These are phyloP conservation scores for Polygonum aviculare DNA, from an alignment of 148 eudicot species.

Conservation along the genomic window DNA sequence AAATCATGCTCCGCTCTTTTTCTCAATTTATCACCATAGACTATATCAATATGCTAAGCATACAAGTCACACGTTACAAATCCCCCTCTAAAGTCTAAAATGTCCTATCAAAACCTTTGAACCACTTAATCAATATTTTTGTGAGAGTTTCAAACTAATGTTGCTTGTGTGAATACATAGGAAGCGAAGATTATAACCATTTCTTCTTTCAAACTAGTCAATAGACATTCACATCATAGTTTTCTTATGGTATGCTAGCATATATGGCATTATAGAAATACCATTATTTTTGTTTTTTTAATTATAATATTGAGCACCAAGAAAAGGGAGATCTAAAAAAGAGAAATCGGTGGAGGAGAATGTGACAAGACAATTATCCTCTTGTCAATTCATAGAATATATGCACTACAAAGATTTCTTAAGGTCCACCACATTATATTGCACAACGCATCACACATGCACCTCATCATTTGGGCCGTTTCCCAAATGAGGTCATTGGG, in stretches of 20 bases:
- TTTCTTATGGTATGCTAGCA: too few relatives aligned
- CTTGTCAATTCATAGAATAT: neutral
- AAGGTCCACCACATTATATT: neutral
- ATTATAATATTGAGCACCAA: neutral
- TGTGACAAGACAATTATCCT: slow-evolving; percentile 4
- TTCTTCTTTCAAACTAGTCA: too few relatives aligned
- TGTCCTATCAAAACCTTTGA: too few relatives aligned
- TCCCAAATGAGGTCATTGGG: neutral
- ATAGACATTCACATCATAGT: too few relatives aligned
- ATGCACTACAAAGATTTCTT: neutral
- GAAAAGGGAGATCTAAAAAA: neutral
- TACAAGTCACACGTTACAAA: too few relatives aligned
- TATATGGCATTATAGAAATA: too few relatives aligned
- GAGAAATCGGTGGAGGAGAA: neutral
- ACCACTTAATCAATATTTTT: too few relatives aligned
- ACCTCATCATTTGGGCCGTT: neutral
- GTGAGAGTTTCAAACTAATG: too few relatives aligned
- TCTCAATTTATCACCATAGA: neutral
- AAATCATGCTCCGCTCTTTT: neutral
- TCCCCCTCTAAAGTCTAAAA: too few relatives aligned
- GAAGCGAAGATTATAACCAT: too few relatives aligned
- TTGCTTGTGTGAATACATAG: too few relatives aligned
- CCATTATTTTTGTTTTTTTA: too few relatives aligned
- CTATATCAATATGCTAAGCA: neutral
- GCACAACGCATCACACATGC: neutral